Evolutionary conservation across 1,284 basidiomycete genomes (phyloP), one percentile per base, ranked within the genome.

Genomic region (Austropuccinia psidii): DNA sequence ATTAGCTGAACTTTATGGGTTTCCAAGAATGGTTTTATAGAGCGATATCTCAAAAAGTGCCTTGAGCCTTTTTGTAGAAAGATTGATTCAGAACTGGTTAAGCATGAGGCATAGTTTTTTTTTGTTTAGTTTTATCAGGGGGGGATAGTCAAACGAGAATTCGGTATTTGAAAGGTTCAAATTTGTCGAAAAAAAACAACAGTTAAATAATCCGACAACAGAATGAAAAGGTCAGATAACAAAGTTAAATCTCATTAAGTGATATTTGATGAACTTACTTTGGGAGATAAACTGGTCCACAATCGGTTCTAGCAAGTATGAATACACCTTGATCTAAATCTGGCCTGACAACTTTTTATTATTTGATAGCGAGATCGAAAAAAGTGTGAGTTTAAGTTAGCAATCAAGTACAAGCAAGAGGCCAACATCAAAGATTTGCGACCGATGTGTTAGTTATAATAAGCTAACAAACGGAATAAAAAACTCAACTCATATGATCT

Each of bases 311-410:
- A 54, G 60, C 69, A 24, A 72, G 8, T 13, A 54, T 39, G 29
- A 62, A 72, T 29, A 72, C 69, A 27, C 54, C 49, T 43, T 72
- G 45, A 43, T 72, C 69, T 27, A 72, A 33, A 35, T 72, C 49
- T 37, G 69, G 69, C 21, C 49, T 50, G 27, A 54, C 29, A 58
- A 72, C 69, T 72, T 31, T 1, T 35, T 39, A 35, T 54, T 29
- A 11, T n/a, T n/a, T n/a, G n/a, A n/a, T n/a, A n/a, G n/a, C n/a
- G n/a, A n/a, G n/a, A n/a, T n/a, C n/a, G n/a, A n/a, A n/a, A n/a
- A n/a, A n/a, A n/a, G n/a, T n/a, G n/a, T n/a, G n/a, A n/a, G n/a
- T n/a, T n/a, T n/a, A n/a, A n/a, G n/a, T n/a, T n/a, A n/a, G n/a
- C n/a, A n/a, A n/a, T n/a, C n/a, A n/a, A n/a, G n/a, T n/a, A n/a